phyloP scores from a whole-genome alignment of 495 filamentous ascomycete species.

The Durotheca rogersii region DNA sequence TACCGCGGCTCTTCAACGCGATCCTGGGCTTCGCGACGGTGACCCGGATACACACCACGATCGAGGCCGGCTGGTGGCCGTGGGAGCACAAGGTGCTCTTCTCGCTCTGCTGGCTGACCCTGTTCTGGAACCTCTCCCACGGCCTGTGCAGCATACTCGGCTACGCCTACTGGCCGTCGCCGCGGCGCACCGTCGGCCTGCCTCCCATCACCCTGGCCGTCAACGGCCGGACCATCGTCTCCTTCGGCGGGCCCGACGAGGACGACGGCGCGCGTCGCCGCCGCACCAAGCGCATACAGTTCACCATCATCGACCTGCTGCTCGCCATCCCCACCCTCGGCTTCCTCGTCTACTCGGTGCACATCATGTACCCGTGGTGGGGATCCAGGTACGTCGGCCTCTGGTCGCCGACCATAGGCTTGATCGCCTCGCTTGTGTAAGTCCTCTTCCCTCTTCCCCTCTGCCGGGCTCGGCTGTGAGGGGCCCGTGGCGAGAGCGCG shows the following conservation, averaged over 20 bases:
- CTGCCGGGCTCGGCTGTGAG: too few species aligned
- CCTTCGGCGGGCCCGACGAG: constrained; percentile 29
- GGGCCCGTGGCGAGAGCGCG: background rate
- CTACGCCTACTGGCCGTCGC: constrained; percentile 32
- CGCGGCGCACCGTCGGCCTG: constrained; percentile 28
- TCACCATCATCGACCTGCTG: constrained; percentile 25
- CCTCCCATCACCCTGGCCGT: constrained; percentile 26
- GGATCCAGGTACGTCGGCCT: constrained; percentile 32
- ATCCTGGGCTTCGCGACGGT: constrained; percentile 29
- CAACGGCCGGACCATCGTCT: constrained; percentile 24
- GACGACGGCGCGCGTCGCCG: constrained; percentile 25
- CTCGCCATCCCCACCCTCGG: constrained; percentile 28
- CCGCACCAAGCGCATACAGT: constrained; percentile 30
- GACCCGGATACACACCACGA: constrained; percentile 27
- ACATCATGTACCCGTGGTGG: constrained; percentile 36
- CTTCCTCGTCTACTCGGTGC: constrained; percentile 31
- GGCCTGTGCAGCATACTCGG: constrained; percentile 21
- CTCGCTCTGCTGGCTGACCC: constrained; percentile 25
- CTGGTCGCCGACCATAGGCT: constrained; percentile 32
- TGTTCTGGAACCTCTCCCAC: constrained; percentile 33
- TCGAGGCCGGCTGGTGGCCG: constrained; percentile 35
- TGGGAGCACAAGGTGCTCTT: constrained; percentile 35
- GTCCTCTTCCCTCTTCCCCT: background rate
- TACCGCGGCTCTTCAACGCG: constrained; percentile 27
- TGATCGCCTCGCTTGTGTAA: constrained; percentile 32